Conservation (phyloP, 257 asterid species). For the Fraxinus cuspidata region DNA sequence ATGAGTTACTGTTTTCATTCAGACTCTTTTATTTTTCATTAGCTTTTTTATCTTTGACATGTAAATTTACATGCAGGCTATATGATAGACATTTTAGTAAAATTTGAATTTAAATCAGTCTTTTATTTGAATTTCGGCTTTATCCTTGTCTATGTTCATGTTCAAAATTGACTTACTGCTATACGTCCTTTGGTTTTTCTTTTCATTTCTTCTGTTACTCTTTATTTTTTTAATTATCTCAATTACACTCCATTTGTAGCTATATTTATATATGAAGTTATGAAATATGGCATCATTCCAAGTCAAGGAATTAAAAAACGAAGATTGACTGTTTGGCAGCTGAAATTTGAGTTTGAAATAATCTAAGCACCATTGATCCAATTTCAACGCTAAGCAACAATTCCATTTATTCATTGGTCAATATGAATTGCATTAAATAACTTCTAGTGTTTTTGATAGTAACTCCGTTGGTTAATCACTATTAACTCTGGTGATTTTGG, state of each 20-base stretch:
- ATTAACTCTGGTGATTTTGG: not conserved
- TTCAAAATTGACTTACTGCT: not conserved
- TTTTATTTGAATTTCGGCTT: not conserved
- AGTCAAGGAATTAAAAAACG: not conserved
- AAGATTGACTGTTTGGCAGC: not conserved
- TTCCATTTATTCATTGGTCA: not conserved
- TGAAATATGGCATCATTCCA: not conserved
- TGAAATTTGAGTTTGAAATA: slow-evolving; percentile 1
- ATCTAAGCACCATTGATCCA: not conserved
- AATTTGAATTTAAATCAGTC: not conserved
- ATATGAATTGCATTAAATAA: not conserved
- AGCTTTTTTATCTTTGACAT: not conserved
- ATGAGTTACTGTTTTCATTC: not conserved
- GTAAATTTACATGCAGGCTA: not conserved
- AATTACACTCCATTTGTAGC: not conserved
- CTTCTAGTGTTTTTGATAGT: no score
- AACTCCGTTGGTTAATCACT: not conserved
- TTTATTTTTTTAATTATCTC: not conserved
- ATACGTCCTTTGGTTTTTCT: not conserved
- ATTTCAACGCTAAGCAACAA: not conserved
- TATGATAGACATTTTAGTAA: not conserved
- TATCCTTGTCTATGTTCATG: not conserved
- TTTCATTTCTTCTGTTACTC: not conserved
- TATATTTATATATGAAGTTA: not conserved
- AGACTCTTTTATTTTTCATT: not conserved